These are phyloP conservation scores for Lupinus albus DNA, from an alignment of 306 rosid species.

Conservation along the genomic window DNA sequence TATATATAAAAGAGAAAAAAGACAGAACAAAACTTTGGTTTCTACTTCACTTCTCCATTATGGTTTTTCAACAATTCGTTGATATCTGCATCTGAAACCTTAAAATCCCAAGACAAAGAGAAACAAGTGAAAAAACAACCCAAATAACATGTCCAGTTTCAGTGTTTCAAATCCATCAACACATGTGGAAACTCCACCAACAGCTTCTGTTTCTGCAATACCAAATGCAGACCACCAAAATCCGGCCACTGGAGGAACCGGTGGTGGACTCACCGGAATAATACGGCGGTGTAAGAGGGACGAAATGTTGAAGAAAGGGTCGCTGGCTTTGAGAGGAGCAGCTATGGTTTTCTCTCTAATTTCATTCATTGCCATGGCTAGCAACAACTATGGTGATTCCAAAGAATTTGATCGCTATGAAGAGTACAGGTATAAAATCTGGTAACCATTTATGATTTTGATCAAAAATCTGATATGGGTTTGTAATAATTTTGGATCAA, in stretches of 20 bases:
- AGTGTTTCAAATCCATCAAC: constrained; percentile 29
- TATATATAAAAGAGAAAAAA: too few species aligned
- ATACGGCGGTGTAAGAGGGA: constrained; percentile 68
- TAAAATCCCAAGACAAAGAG: background rate
- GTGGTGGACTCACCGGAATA: constrained; percentile 43
- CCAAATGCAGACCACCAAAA: constrained; percentile 34
- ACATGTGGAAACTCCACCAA: constrained; percentile 41
- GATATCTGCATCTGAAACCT: background rate
- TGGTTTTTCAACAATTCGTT: background rate
- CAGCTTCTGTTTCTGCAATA: background rate
- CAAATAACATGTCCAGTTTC: constrained; percentile 40
- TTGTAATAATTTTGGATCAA: background rate
- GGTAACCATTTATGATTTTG: background rate
- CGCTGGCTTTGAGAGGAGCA: constrained; percentile 56
- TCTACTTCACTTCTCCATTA: constrained; percentile 2
- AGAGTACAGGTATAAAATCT: constrained; percentile 57
- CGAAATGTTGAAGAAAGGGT: constrained; percentile 59
- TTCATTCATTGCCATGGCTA: constrained; percentile 62
- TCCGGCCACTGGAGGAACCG: background rate
- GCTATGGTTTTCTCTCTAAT: constrained; percentile 66
- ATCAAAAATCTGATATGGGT: background rate
- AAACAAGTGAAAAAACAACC: background rate
- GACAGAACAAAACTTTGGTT: background rate
- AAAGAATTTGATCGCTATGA: constrained; percentile 59
- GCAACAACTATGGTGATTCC: constrained; percentile 69